Conservation (phyloP, 2,329 filamentous ascomycete species). For the Alternaria sp. region DNA sequence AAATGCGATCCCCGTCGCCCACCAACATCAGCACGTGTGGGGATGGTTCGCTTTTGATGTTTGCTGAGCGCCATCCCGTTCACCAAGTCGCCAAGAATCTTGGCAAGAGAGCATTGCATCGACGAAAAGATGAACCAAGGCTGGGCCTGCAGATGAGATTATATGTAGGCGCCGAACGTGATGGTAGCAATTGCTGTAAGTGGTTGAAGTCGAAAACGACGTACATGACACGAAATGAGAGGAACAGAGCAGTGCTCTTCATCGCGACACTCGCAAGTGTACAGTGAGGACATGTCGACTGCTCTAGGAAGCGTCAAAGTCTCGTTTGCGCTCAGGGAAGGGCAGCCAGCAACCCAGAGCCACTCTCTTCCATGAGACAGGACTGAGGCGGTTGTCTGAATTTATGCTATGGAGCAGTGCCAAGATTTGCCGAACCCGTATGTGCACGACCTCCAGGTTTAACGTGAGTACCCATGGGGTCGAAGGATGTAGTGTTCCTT, state of each 20-base stretch:
- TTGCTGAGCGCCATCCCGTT: conserved; percentile 1
- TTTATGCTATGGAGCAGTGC: not conserved
- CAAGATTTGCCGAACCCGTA: conserved; percentile 5
- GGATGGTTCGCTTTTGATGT: not conserved
- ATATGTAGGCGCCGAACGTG: not conserved
- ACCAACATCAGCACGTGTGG: not conserved
- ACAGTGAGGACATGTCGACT: not conserved
- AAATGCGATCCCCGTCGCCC: not conserved
- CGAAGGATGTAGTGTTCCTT: not conserved
- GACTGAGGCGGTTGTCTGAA: not conserved
- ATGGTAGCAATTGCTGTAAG: not conserved
- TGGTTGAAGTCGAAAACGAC: not conserved
- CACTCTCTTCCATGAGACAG: not conserved
- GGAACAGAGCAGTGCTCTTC: not conserved
- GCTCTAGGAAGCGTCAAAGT: not conserved
- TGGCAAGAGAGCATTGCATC: conserved; percentile 2
- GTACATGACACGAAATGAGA: not conserved
- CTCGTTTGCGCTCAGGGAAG: not conserved
- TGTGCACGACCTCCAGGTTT: not conserved
- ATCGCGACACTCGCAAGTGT: not conserved
- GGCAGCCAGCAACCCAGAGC: not conserved
- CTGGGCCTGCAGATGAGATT: not conserved
- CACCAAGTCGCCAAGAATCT: conserved; percentile 2
- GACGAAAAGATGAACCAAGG: conserved; percentile 3
- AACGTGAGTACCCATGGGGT: conserved; percentile 1